Evolutionary conservation across 2,329 filamentous ascomycete genomes (phyloP), one percentile per base, ranked within the genome.

Genomic region (Arthrobotrys iridis): DNA sequence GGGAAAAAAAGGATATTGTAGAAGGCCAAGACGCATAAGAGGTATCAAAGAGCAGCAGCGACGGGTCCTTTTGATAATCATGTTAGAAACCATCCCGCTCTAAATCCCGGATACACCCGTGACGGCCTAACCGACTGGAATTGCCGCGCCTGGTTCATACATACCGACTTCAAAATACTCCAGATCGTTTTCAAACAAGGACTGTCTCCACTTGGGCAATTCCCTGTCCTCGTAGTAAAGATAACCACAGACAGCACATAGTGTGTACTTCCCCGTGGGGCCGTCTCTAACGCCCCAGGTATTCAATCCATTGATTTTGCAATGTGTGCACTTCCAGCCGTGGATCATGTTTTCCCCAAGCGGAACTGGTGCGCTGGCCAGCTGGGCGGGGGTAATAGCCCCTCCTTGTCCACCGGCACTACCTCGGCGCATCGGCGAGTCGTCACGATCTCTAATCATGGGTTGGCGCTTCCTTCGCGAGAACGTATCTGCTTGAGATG

Each of bases 211-310:
- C 10, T n/a, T 15, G 15, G 72, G 72, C 18, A 76, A 20, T 30
- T 64, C 15, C 2, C 52, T 30, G 3, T 60, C 20, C 20, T 76
- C 72, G n/a, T 60, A 63, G 24, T 67, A 76, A 2, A 71, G 1
- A 28, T 45, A 33, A 5, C 72, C 72, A 15, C 72, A 76, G 6
- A 76, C 24, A 4, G 57, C 66, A 15, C 72, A 76, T 1, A 76
- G 48, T 0, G 65, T 76, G n/a, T 37, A 59, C 26, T 55, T 35
- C 15, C 93, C 94, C 64, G 88, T 85, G 11, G 95, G 95, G 22
- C 95, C 95, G 83, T 98, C 93, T 79, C 95, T 87, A 2, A 98
- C 94, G 55, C 92, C 93, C 95, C 95, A 99, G 6, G 97, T 93
- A 26, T 93, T 91, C 55, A 90, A 90, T 13, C 94, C 95, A 89